Conservation (phyloP, 2,329 filamentous ascomycete species). For the Exophiala mesophila region DNA sequence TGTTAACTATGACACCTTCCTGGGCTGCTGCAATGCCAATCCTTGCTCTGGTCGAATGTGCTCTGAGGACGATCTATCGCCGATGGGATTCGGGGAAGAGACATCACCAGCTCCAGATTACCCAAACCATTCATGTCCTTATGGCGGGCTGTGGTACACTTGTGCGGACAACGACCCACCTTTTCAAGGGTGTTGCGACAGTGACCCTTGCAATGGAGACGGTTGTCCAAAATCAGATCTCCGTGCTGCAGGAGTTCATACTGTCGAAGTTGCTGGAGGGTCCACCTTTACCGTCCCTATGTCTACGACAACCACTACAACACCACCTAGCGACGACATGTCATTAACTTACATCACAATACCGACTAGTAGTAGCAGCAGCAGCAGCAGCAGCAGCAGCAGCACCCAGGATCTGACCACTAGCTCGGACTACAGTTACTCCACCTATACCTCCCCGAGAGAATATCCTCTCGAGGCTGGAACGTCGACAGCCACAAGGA, state of each 20-base stretch:
- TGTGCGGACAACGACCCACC: slow-evolving; percentile 13
- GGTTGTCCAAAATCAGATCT: slow-evolving; percentile 12
- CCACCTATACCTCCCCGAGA: too few species aligned
- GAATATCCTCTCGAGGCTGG: too few species aligned
- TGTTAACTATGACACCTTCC: slow-evolving; percentile 23
- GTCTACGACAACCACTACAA: too few species aligned
- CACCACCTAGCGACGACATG: too few species aligned
- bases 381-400: too few species aligned
- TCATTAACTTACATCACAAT: too few species aligned
- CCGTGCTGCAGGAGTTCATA: slow-evolving; percentile 12
- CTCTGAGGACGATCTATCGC: slow-evolving; percentile 8
- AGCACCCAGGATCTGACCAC: too few species aligned
- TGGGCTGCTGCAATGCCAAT: slow-evolving; percentile 28
- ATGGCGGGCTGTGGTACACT: slow-evolving; percentile 18
- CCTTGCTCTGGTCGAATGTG: slow-evolving; percentile 23
- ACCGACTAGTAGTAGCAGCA: too few species aligned
- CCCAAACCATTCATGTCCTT: slow-evolving; percentile 18
- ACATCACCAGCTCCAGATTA: slow-evolving; percentile 15
- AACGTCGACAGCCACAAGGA: not conserved
- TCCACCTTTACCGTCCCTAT: slow-evolving; percentile 16
- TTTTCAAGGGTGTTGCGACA: slow-evolving; percentile 18
- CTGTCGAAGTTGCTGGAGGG: slow-evolving; percentile 13
- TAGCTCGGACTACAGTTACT: too few species aligned
- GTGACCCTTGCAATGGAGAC: slow-evolving; percentile 18
- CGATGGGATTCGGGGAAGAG: slow-evolving; percentile 14